These are phyloP conservation scores for Prunus persica DNA, from an alignment of 306 rosid genomes.

Conservation along the genomic window DNA sequence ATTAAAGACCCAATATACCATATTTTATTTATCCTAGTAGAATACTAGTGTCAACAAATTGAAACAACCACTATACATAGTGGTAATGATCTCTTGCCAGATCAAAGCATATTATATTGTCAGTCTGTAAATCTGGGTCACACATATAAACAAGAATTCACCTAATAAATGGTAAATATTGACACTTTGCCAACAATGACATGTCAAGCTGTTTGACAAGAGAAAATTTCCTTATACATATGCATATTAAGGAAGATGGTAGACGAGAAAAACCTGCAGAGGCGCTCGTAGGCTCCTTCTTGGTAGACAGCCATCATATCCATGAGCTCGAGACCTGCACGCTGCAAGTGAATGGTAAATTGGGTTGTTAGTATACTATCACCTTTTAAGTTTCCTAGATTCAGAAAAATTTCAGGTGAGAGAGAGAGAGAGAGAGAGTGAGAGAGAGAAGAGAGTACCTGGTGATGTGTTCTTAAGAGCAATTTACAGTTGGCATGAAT, in stretches of 20 bases:
- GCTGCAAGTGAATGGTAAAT: constrained; percentile 35
- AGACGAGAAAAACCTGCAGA: constrained; percentile 68
- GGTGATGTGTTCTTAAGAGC: constrained; percentile 92
- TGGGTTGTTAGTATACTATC: background rate
- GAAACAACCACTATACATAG: background rate
- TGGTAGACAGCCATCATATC: constrained; percentile 99
- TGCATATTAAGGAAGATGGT: background rate
- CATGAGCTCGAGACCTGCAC: constrained; percentile 96
- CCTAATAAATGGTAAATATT: background rate
- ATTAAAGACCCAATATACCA: constrained; percentile 8
- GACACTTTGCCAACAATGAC: background rate
- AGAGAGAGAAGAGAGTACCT: constrained; percentile 42
- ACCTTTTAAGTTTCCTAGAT: background rate
- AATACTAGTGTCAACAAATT: background rate
- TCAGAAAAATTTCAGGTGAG: background rate
- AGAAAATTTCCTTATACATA: background rate
- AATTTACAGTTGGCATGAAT: constrained; percentile 92
- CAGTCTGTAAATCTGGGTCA: background rate
- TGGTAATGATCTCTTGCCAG: background rate
- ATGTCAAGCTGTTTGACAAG: background rate
- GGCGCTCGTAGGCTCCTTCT: constrained; percentile 97
- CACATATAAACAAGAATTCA: background rate
- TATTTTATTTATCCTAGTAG: background rate
- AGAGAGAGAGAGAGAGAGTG: constrained; percentile 11
- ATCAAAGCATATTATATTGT: background rate